phyloP scores from a whole-genome alignment of 805 yeast species.

The Wickerhamomyces alni region DNA sequence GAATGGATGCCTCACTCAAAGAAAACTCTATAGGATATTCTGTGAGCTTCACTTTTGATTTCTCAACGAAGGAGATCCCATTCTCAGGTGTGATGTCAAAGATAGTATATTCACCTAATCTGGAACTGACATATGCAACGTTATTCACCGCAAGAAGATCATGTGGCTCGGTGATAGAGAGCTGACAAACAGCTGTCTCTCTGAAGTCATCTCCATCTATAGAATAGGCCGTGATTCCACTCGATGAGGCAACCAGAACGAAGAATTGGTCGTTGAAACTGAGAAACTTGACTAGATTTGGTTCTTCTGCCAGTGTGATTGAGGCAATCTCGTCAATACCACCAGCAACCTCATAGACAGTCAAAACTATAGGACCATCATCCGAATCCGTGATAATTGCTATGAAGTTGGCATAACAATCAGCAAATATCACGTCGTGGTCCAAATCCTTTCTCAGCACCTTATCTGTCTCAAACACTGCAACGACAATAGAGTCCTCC shows the following conservation, averaged over 20 bases:
- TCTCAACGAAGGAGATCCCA: not conserved
- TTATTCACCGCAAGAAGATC: conserved; percentile 14
- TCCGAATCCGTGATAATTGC: conserved; percentile 6
- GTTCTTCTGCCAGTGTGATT: conserved; percentile 1
- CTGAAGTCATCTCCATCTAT: not conserved
- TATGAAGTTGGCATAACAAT: conserved; percentile 11
- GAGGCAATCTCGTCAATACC: conserved; percentile 5
- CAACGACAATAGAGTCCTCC: conserved; percentile 15
- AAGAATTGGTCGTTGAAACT: conserved; percentile 3
- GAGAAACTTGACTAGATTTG: conserved; percentile 17
- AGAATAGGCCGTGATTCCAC: conserved; percentile 2
- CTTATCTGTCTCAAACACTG: conserved; percentile 12
- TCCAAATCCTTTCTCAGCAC: conserved; percentile 4
- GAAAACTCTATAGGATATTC: conserved; percentile 16
- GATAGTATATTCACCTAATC: conserved; percentile 13
- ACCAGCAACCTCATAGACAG: conserved; percentile 8
- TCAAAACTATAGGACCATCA: not conserved
- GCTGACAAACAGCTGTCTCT: not conserved
- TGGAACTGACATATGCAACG: conserved; percentile 15
- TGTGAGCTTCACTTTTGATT: conserved; percentile 4
- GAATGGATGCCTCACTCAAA: conserved; percentile 6
- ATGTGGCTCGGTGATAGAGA: conserved; percentile 12
- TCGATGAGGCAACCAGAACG: conserved; percentile 6
- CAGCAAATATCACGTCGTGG: conserved; percentile 12
- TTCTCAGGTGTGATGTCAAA: conserved; percentile 2